Evolutionary conservation across 345 rosid genomes (phyloP), one percentile per base, ranked within the genome.

Genomic region (Euphorbia pulcherrima): DNA sequence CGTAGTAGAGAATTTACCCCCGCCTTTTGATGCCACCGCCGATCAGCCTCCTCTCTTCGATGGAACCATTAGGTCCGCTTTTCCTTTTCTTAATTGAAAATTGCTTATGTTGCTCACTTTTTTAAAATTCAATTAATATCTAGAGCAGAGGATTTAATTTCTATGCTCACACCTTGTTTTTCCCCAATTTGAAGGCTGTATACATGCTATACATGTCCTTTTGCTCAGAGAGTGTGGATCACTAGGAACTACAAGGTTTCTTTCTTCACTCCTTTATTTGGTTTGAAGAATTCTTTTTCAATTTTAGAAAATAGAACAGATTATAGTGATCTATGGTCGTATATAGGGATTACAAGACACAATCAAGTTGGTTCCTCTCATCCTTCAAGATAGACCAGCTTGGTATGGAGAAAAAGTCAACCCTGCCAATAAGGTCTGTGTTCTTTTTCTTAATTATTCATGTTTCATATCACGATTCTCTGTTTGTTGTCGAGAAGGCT

Each of bases 201-300:
- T 78, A 80, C 84, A 28, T 47, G 64, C 62, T 82, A 85, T 58
- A 1, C 66, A 8, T 89, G 98, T 73, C 98, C 98, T 27, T 93
- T 5, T 74, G 91, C 94, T 8, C 97, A 89, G 74, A 90, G 98
- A 35, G 97, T 77, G 64, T 90, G 98, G 98, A 90, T 93, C 88
- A 86, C 96, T 68, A 83, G 98, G 73, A 89, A 93, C 74, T 69
- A 74, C 68, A 90, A 90, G 97, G 96, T 89, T 23, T n/a, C 30
- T n/a, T 62, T 10, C 41, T 10, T 46, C 20, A 17, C 26, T 40
- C 8, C 8, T 6, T 50, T 39, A 0, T 28, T 40, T 21, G 17
- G 26, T 47, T 23, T 20, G 2, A 16, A 68, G 14, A 0, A 35
- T 33, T 7, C 7, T 3, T 33, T 33, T 33, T 33, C 4, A 33